These are phyloP conservation scores for Saccharomycopsis synnaedendra DNA, from an alignment of 805 yeast species.

Conservation along the genomic window DNA sequence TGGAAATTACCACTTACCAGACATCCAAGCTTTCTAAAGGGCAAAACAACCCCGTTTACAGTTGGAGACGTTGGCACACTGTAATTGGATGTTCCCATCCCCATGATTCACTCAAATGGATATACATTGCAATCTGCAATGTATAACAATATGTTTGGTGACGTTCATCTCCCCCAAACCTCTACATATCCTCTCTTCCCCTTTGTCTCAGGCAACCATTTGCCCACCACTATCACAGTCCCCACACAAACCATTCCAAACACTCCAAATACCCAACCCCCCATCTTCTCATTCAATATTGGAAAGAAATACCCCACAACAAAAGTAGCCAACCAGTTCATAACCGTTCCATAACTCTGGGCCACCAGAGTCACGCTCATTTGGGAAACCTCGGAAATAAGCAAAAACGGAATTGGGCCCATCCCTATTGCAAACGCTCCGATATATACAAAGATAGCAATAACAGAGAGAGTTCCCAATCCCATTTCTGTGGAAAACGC, in stretches of 20 bases:
- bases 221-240: constrained; percentile 36
- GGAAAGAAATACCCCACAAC: constrained; percentile 77
- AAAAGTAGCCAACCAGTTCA: constrained; percentile 89
- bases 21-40: no score
- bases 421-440: constrained; percentile 82
- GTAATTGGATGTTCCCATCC: no score
- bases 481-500: constrained; percentile 50
- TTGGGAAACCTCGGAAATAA: constrained; percentile 84
- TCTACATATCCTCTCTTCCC: constrained; percentile 50
- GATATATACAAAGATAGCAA: constrained; percentile 63
- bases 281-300: constrained; percentile 46
- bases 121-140: neutral
- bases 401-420: constrained; percentile 91
- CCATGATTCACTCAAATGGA: no score
- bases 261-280: constrained; percentile 67
- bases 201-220: constrained; percentile 63
- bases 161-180: constrained; percentile 42
- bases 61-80: no score
- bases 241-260: constrained; percentile 50
- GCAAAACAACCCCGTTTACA: no score
- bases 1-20: no score
- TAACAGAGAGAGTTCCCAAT: constrained; percentile 38
- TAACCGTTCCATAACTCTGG: constrained; percentile 84
- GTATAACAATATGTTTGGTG: neutral
- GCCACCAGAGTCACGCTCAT: constrained; percentile 71